Evolutionary conservation across 2,329 filamentous ascomycete genomes (phyloP), one percentile per base, ranked within the genome.

Genomic region (Diaporthe sp.): DNA sequence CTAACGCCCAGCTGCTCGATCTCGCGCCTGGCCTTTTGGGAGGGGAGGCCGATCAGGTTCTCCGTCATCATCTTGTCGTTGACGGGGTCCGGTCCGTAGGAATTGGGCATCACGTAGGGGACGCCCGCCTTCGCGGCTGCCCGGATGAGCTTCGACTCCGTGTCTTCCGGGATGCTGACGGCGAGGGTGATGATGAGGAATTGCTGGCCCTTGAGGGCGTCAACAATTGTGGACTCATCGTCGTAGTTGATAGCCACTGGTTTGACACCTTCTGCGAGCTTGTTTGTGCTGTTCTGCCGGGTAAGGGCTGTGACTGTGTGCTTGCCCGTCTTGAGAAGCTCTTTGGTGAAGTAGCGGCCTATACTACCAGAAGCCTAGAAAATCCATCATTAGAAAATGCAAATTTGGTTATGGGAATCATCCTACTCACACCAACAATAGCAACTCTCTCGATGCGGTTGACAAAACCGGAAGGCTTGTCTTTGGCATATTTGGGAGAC

Each of bases 91-190:
- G 77, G 76, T 5, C 84, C 84, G 77, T 83, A 90, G 27, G 82
- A 81, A 76, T 91, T 92, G 1, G 90, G 90, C 78, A 92, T 83
- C 63, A 92, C 78, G 78, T 87, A 91, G 1, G 85, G 83, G 2
- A 92, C 84, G 2, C 86, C 86, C 0, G 90, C 89, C 44, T 86
- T 85, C 6, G 86, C 87, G 0, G 90, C 90, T 0, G 90, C 90
- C 9, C 83, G 80, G 74, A 91, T 81, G 25, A 92, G 82, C 75
- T 88, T 88, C 70, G 77, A 78, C 56, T 90, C 85, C 2, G 85
- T 85, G 13, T 87, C 86, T 0, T 75, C 79, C 0, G 88, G 83
- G 0, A 87, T 88, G 0, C 63, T 75, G 0, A 81, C 79, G 15
- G 84, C 75, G 74, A 92, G 79, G 13, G 89, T 90, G 71, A 92